These are phyloP conservation scores for Massariosphaeria phaeospora DNA, from an alignment of 495 filamentous ascomycete species.

Conservation along the genomic window DNA sequence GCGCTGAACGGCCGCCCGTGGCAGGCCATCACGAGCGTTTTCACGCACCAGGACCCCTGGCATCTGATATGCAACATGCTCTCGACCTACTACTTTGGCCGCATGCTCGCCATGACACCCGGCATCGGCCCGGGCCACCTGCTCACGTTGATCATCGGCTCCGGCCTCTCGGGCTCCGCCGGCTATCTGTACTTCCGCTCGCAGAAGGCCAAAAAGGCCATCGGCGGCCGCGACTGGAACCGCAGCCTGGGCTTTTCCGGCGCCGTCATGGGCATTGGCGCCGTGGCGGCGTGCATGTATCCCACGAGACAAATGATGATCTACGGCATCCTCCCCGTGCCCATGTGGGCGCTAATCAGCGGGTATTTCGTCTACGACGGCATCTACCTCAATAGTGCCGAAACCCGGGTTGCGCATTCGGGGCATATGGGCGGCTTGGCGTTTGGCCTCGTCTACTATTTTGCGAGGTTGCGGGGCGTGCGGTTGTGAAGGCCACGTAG, in stretches of 20 bases:
- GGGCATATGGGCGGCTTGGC: slow-evolving; percentile 39
- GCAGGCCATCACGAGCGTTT: slow-evolving; percentile 33
- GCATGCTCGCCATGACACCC: slow-evolving; percentile 26
- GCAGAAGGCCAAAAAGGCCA: background rate
- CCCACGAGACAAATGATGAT: slow-evolving; percentile 22
- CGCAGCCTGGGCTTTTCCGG: slow-evolving; percentile 36
- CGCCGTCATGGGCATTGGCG: slow-evolving; percentile 36
- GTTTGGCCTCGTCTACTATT: slow-evolving; percentile 35
- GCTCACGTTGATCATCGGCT: slow-evolving; percentile 28
- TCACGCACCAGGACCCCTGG: slow-evolving; percentile 29
- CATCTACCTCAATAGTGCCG: slow-evolving; percentile 26
- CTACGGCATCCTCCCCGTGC: slow-evolving; percentile 35
- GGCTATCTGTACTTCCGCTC: slow-evolving; percentile 12
- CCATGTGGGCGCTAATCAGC: slow-evolving; percentile 31
- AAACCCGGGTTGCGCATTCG: slow-evolving; percentile 30
- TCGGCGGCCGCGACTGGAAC: background rate
- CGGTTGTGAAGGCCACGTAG: background rate
- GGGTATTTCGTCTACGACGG: slow-evolving; percentile 35
- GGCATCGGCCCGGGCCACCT: slow-evolving; percentile 18
- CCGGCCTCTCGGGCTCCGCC: slow-evolving; percentile 27
- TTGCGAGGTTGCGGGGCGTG: background rate
- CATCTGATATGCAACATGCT: slow-evolving; percentile 37
- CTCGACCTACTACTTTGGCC: slow-evolving; percentile 31
- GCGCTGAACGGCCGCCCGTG: slow-evolving; percentile 18
- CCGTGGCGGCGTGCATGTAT: slow-evolving; percentile 26